Evolutionary conservation across 805 yeast species (phyloP).

Genomic region (Lipomyces orientalis): DNA sequence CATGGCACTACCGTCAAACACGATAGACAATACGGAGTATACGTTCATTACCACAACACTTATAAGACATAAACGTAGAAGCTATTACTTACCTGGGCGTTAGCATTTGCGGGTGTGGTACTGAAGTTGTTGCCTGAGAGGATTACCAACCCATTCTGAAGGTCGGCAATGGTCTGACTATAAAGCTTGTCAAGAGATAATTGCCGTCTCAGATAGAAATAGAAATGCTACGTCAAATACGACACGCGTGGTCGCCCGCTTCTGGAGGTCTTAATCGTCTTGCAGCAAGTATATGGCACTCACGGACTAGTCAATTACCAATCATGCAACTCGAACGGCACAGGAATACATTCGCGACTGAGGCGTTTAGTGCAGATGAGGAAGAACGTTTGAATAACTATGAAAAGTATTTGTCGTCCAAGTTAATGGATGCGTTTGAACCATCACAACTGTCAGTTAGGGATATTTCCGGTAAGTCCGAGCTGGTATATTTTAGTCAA

Average conservation of each 20-base stretch:
- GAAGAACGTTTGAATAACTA: slow-evolving; percentile 21
- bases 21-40: not conserved
- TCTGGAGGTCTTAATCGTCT: not conserved
- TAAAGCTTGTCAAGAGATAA: not conserved
- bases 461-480: slow-evolving; percentile 72
- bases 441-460: slow-evolving; percentile 71
- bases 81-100: not conserved
- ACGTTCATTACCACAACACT: not conserved
- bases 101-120: not conserved
- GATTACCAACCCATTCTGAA: too few relatives aligned
- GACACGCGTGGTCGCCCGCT: not conserved
- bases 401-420: slow-evolving; percentile 39
- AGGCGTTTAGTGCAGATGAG: slow-evolving; percentile 13
- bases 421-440: slow-evolving; percentile 58
- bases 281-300: not conserved
- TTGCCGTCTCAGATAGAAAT: not conserved
- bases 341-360: not conserved
- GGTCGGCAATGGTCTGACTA: not conserved
- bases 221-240: not conserved
- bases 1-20: not conserved
- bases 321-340: not conserved
- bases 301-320: not conserved
- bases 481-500: not conserved
- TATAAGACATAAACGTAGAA: not conserved
- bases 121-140: not conserved